Conservation (phyloP, 2,329 filamentous ascomycete genomes). For the Fusarium nelsonii region DNA sequence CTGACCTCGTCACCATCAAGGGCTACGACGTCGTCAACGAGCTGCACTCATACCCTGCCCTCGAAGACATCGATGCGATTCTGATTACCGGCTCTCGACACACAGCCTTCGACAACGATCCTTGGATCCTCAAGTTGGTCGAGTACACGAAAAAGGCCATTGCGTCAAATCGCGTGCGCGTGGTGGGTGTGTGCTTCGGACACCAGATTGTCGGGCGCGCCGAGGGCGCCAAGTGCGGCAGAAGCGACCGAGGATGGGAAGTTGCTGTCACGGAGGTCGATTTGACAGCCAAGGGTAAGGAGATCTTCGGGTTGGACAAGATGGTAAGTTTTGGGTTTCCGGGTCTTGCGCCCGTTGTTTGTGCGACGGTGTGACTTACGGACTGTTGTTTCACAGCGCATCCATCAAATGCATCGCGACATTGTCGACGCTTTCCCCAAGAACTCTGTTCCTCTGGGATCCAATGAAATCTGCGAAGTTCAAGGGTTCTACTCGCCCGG, state of each 20-base stretch:
- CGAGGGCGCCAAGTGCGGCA: constrained; percentile 54
- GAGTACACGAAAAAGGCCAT: constrained; percentile 54
- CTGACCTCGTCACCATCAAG: constrained; percentile 67
- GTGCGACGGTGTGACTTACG: constrained; percentile 76
- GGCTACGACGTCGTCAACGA: constrained; percentile 78
- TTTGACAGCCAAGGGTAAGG: constrained; percentile 56
- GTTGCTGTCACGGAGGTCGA: constrained; percentile 58
- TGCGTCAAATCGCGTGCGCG: constrained; percentile 69
- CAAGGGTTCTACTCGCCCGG: constrained; percentile 59
- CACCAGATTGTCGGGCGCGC: constrained; percentile 63
- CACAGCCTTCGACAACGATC: constrained; percentile 58
- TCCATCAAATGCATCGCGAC: constrained; percentile 64
- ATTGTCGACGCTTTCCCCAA: constrained; percentile 57
- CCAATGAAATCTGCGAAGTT: constrained; percentile 56
- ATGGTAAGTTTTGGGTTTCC: constrained; percentile 43
- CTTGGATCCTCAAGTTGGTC: constrained; percentile 60
- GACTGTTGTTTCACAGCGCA: constrained; percentile 46
- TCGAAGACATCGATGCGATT: constrained; percentile 83
- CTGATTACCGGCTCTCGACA: constrained; percentile 81
- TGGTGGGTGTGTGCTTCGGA: constrained; percentile 63
- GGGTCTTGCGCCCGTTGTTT: constrained; percentile 58
- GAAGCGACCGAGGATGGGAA: constrained; percentile 59
- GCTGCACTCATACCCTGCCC: constrained; percentile 74
- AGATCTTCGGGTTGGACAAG: constrained; percentile 55
- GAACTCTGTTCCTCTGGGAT: constrained; percentile 56